phyloP scores from a whole-genome alignment of 192 early-diverging fungal species.

The Umbelopsis ramanniana region DNA sequence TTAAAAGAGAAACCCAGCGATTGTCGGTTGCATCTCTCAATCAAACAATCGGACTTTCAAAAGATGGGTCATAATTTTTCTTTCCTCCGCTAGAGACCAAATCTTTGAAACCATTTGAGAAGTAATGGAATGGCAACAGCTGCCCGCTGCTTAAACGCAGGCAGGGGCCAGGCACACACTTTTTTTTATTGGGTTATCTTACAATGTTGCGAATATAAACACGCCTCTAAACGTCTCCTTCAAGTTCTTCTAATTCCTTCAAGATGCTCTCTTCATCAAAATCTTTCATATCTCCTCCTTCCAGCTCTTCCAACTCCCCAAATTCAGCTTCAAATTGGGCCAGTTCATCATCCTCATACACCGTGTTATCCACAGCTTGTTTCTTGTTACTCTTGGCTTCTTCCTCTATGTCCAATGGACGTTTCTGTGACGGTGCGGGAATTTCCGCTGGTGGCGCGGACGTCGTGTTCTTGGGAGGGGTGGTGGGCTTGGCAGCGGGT shows the following conservation, averaged over 20 bases:
- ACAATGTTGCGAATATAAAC: not conserved
- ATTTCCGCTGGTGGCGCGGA: not conserved
- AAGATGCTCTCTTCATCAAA: slow-evolving; percentile 14
- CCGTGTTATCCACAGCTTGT: not conserved
- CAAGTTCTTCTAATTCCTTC: slow-evolving; percentile 19
- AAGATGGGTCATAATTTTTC: slow-evolving; percentile 2
- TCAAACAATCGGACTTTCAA: slow-evolving; percentile 21
- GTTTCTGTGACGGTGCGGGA: not conserved
- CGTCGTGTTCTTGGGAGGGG: not conserved
- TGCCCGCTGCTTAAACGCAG: no score
- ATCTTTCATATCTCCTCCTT: slow-evolving; percentile 14
- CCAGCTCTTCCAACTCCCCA: slow-evolving; percentile 1
- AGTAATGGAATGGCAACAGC: no score
- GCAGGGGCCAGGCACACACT: not conserved
- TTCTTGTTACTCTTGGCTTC: not conserved
- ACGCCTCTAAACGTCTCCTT: not conserved
- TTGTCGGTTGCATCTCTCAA: not conserved
- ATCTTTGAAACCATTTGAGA: no score
- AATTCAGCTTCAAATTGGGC: slow-evolving; percentile 18
- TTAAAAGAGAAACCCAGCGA: not conserved
- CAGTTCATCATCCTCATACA: not conserved
- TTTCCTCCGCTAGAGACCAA: not conserved
- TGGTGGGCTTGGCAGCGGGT: not conserved
- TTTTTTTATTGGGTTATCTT: not conserved
- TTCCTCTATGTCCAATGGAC: not conserved